Evolutionary conservation across 768 basidiomycete species (phyloP).

Genomic region (Russula foetens): DNA sequence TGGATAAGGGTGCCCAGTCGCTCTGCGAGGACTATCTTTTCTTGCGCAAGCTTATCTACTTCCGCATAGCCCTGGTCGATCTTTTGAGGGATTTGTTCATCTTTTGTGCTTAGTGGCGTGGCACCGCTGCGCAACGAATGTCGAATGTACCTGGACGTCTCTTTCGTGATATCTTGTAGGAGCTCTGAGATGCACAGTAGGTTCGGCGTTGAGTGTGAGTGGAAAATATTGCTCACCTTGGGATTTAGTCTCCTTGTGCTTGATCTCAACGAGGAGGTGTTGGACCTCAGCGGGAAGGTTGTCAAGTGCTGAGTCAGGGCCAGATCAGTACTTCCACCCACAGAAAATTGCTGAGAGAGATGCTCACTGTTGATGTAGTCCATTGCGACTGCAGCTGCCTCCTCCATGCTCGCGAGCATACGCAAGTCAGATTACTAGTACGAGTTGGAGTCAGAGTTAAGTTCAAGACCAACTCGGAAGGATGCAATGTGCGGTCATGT

Average conservation of each 20-base stretch:
- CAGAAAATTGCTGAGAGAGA: background rate
- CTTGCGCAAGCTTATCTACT: constrained; percentile 30
- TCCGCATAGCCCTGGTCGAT: constrained; percentile 26
- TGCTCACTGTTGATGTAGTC: constrained; percentile 42
- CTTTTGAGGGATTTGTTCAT: constrained; percentile 31
- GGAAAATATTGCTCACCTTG: constrained; percentile 29
- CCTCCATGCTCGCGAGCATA: constrained; percentile 30
- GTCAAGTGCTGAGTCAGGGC: constrained; percentile 34
- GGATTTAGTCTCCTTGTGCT: constrained; percentile 34
- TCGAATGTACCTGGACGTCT: constrained; percentile 37
- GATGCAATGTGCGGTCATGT: too few species aligned
- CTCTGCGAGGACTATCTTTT: constrained; percentile 38
- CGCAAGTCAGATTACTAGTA: background rate
- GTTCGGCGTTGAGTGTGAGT: background rate
- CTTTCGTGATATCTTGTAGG: constrained; percentile 37
- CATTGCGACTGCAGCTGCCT: constrained; percentile 40
- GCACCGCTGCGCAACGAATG: constrained; percentile 30
- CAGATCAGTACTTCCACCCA: background rate
- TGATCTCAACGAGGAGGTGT: constrained; percentile 41
- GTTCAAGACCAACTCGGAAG: background rate
- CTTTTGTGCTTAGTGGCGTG: constrained; percentile 26
- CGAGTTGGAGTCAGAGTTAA: background rate
- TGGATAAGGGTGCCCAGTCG: constrained; percentile 38
- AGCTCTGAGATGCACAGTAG: constrained; percentile 28
- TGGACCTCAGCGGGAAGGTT: constrained; percentile 43